Evolutionary conservation across 2,329 filamentous ascomycete genomes (phyloP).

Genomic region (Epichloe festucae): DNA sequence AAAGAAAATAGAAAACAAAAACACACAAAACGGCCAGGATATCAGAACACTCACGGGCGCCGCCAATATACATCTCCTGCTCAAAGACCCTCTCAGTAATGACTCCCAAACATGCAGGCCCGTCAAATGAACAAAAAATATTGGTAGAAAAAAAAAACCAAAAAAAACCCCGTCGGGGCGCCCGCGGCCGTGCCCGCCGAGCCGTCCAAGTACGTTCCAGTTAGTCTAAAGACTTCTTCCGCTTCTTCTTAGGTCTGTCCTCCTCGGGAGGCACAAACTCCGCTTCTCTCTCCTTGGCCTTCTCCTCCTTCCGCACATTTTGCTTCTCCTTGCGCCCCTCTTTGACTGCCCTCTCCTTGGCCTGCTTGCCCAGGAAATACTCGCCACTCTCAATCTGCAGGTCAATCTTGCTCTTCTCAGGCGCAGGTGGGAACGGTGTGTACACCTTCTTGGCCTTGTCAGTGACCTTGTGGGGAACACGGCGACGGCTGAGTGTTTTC

Average conservation of each 20-base stretch:
- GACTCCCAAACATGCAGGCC: neutral
- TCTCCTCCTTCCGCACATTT: conserved; percentile 76
- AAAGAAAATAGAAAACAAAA: neutral
- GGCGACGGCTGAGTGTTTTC: conserved; percentile 72
- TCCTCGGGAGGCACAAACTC: conserved; percentile 85
- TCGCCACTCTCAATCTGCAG: conserved; percentile 95
- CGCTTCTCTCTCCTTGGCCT: conserved; percentile 69
- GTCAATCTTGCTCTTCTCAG: conserved; percentile 98
- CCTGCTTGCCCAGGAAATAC: conserved; percentile 88
- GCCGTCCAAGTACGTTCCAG: neutral
- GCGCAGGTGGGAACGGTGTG: conserved; percentile 91
- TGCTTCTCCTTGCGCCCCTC: conserved; percentile 76
- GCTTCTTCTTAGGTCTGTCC: conserved; percentile 49
- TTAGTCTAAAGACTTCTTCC: conserved; percentile 37
- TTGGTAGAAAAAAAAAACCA: neutral
- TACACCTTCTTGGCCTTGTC: conserved; percentile 93
- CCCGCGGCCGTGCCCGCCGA: too few relatives aligned
- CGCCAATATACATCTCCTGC: conserved; percentile 1
- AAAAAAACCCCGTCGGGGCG: neutral
- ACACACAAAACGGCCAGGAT: conserved; percentile 7
- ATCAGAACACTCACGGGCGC: conserved; percentile 7
- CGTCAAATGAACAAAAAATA: neutral
- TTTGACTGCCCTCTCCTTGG: conserved; percentile 71
- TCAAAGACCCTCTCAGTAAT: neutral
- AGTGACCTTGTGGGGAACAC: conserved; percentile 69